Base-by-base conservation (phyloP, 1,284 basidiomycete genomes). In the Papiliotrema nemorosa region DNA sequence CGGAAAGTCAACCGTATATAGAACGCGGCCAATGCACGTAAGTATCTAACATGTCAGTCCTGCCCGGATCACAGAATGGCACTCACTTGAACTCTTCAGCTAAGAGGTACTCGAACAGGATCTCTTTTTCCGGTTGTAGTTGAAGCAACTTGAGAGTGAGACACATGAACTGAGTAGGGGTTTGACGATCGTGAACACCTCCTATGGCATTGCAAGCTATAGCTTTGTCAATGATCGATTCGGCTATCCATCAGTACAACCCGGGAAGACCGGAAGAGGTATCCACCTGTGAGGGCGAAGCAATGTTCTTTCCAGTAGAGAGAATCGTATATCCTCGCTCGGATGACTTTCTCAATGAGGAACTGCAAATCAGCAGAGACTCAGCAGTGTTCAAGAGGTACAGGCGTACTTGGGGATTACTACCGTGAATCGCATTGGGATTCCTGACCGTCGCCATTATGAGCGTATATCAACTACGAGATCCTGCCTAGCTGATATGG, bases 31-130 rank as follows among this genome's bases (percentile, higher is more conserved):
- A 99, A 77, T 0, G 94, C 94, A 57, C 93, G 81, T 50, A 99
- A 78, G 73, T 98, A 97, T 71, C 92, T 96, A 58, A 14, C 5
- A 3, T 16, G 21, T 33, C 20, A 47, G 18, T 18, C 9, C 21
- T 36, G 20, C 5, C 22, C 26, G 21, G 18, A 35, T 22, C 5
- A 20, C n/a, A 16, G 25, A 31, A 7, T 7, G 29, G n/a, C n/a
- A 79, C 87, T 59, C 64, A 94, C 92, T 99, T 99, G 82, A 97
- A 97, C 70, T 98, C 94, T 54, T 94, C 90, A 2, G 90, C 91
- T 53, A 86, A 83, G 20, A 99, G 78, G 69, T 99, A 99, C 67
- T 97, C 96, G 4, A 96, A 76, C 42, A 98, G 72, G 54, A 98
- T 97, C 73, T 94, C 90, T 69, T 91, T 91, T 75, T 97, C 90